Conservation (phyloP, 2,329 filamentous ascomycete genomes). For the Macroventuria anomochaeta region DNA sequence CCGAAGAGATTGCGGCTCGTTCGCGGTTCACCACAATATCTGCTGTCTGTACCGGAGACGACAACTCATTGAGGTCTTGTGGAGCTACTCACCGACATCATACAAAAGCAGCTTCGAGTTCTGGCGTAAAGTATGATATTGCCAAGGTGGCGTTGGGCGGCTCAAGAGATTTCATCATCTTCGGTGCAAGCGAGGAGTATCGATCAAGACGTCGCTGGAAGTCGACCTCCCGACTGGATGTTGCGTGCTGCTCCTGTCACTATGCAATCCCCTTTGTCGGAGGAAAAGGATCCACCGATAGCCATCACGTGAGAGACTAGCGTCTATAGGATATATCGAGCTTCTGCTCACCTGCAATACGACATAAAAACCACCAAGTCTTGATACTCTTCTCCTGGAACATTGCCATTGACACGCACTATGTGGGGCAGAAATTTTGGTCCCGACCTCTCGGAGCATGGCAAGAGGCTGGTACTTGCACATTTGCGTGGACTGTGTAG, state of each 20-base stretch:
- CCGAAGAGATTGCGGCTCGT: neutral
- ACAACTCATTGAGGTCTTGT: neutral
- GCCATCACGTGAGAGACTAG: no score
- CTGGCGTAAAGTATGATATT: neutral
- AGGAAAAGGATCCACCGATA: no score
- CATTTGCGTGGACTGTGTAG: neutral
- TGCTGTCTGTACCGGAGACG: neutral
- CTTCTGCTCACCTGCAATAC: no score
- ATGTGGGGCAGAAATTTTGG: no score
- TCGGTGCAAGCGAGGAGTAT: neutral
- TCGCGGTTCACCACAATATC: neutral
- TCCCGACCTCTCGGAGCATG: neutral
- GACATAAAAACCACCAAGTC: no score
- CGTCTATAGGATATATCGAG: no score
- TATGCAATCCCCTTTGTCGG: neutral
- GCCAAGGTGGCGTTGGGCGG: neutral
- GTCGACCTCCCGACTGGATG: neutral
- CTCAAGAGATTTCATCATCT: neutral
- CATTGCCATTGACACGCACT: no score
- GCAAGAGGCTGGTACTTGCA: neutral
- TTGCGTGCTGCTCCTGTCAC: neutral
- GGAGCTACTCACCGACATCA: no score
- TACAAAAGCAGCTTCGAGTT: neutral
- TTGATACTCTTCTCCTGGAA: neutral
- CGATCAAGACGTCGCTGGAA: neutral